These are phyloP conservation scores for Rutstroemia sp. DNA, from an alignment of 2,329 filamentous ascomycete species.

Conservation along the genomic window DNA sequence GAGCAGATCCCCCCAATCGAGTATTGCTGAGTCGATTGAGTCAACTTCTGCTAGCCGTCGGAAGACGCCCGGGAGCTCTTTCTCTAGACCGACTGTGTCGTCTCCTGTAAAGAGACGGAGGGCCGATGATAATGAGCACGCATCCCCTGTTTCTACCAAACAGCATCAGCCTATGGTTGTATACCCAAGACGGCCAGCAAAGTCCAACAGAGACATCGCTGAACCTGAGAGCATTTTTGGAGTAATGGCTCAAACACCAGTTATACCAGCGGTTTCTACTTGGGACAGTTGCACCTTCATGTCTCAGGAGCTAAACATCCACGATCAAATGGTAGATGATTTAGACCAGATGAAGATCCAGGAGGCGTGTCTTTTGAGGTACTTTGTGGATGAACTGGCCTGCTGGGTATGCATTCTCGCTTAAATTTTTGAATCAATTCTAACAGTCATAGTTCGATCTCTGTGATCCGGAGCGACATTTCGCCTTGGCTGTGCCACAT, in stretches of 20 bases:
- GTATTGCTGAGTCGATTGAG: background rate
- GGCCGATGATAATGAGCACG: slow-evolving; percentile 2
- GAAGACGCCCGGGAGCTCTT: background rate
- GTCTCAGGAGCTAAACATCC: background rate
- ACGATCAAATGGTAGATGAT: background rate
- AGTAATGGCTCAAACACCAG: background rate
- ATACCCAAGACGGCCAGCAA: slow-evolving; percentile 6
- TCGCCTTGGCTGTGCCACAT: slow-evolving; percentile 34
- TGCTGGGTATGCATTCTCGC: slow-evolving; percentile 17
- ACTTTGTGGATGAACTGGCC: slow-evolving; percentile 23
- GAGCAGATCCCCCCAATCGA: background rate
- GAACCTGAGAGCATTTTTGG: background rate
- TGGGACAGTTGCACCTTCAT: background rate
- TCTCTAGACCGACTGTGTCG: background rate
- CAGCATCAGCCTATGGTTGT: background rate
- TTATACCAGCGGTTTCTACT: background rate
- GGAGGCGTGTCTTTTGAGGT: slow-evolving; percentile 22
- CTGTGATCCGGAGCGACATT: slow-evolving; percentile 35
- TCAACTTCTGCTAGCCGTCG: background rate
- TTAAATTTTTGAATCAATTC: background rate
- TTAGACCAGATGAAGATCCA: slow-evolving; percentile 10
- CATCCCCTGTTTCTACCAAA: slow-evolving; percentile 1
- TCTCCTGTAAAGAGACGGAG: slow-evolving; percentile 8
- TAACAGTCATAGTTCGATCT: slow-evolving; percentile 31
- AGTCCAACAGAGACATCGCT: background rate